phyloP scores from a whole-genome alignment of 208 protist genomes.

The Borovskyia barvae region DNA sequence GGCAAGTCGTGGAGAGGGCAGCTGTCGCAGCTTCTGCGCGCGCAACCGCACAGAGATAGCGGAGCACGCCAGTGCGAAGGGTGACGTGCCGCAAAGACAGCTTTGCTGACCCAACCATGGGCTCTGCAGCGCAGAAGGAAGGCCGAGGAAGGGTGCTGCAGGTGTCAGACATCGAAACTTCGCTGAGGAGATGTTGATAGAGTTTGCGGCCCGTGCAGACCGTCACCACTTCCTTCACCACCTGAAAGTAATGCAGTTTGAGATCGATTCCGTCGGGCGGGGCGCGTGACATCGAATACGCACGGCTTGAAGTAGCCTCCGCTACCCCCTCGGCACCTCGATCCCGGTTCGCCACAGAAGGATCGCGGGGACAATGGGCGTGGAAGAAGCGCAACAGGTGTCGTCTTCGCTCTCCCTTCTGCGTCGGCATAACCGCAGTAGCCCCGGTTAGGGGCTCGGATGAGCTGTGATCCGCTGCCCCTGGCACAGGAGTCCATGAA shows the following conservation, averaged over 20 bases:
- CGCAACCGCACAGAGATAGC: conserved; percentile 8
- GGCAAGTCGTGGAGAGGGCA: not conserved
- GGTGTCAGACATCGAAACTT: no score
- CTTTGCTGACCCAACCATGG: not conserved
- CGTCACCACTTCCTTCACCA: conserved; percentile 26
- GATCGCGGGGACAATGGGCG: no score
- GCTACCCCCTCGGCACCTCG: not conserved
- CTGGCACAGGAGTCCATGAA: no score
- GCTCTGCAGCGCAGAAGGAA: no score
- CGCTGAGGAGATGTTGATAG: conserved; percentile 7
- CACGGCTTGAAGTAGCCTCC: no score
- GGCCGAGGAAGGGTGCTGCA: no score
- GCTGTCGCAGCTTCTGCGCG: conserved; percentile 1
- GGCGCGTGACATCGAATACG: no score
- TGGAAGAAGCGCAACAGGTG: conserved; percentile 4
- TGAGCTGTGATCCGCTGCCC: no score
- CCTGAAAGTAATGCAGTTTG: conserved; percentile 12
- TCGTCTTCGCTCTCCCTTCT: not conserved
- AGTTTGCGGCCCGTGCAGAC: conserved; percentile 3
- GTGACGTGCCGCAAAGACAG: not conserved
- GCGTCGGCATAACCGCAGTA: not conserved
- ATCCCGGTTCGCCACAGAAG: no score
- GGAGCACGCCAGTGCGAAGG: not conserved
- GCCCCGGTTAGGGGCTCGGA: no score
- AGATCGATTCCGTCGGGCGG: no score